Percentiles rank a stretch among this genome's conserved stretches.
Evolutionary conservation across 2,329 filamentous ascomycete genomes (phyloP).

Genomic region (Colletotrichum filicis): DNA sequence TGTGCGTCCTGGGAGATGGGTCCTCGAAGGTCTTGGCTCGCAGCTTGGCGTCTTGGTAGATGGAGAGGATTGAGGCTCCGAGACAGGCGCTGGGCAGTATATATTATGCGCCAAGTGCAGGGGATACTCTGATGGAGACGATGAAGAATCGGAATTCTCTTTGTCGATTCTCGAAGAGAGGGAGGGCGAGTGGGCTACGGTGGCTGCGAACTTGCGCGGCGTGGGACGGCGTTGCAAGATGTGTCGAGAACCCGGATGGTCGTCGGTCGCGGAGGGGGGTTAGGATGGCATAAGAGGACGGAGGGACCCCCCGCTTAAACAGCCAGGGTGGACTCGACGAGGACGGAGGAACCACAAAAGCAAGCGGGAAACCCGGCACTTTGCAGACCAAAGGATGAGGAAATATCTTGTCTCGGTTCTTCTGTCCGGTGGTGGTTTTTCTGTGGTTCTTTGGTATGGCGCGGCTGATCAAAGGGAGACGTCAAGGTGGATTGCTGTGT

Average conservation of each 20-base stretch:
- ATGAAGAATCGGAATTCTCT: background rate
- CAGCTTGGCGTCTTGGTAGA: constrained; percentile 33
- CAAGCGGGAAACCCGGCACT: constrained; percentile 19
- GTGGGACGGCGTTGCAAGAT: background rate
- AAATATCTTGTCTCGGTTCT: constrained; percentile 12
- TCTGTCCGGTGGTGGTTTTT: background rate
- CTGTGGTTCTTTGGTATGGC: background rate
- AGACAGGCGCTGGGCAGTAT: constrained; percentile 18
- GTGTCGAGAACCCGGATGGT: constrained; percentile 31
- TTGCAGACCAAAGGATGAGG: constrained; percentile 14
- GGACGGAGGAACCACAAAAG: constrained; percentile 25
- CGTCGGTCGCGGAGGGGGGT: constrained; percentile 17
- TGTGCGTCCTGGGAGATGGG: constrained; percentile 1
- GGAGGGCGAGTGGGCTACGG: background rate
- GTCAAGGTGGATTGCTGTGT: background rate
- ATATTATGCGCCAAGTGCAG: constrained; percentile 26
- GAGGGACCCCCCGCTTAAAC: constrained; percentile 16
- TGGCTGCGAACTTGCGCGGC: background rate
- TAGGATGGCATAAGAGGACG: constrained; percentile 28
- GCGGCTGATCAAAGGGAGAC: background rate
- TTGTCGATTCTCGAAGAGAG: background rate
- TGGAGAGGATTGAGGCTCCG: background rate
- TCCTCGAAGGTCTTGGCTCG: constrained; percentile 26
- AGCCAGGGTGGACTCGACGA: constrained; percentile 20
- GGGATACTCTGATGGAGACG: background rate